Percentiles rank a stretch among this genome's conserved stretches.
Conservation (phyloP, 345 rosid species). For the Luvunga scandens region DNA sequence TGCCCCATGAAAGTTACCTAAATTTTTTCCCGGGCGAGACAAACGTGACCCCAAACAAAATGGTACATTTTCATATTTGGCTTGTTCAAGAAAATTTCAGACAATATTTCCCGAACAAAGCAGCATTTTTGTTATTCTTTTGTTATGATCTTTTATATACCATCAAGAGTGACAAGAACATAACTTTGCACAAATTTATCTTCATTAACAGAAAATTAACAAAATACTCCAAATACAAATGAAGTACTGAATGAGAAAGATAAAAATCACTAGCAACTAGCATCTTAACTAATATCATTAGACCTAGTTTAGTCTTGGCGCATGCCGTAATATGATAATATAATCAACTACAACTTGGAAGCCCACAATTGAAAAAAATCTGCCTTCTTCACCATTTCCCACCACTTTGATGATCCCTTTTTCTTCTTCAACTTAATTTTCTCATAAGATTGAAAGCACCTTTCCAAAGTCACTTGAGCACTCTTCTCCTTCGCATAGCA, state of each 20-base stretch:
- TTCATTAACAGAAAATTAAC: too few species aligned
- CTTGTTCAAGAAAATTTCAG: too few species aligned
- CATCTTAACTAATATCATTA: not conserved
- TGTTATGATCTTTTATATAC: too few species aligned
- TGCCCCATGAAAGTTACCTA: too few species aligned
- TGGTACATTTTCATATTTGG: too few species aligned
- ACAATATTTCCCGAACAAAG: too few species aligned
- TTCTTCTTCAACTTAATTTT: constrained; percentile 16
- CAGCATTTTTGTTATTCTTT: too few species aligned
- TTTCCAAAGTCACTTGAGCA: not conserved
- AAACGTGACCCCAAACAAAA: too few species aligned
- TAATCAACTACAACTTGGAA: constrained; percentile 3
- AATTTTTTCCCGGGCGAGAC: too few species aligned
- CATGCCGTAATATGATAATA: not conserved
- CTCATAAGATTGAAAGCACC: constrained; percentile 19
- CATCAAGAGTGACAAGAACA: too few species aligned
- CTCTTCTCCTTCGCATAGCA: not conserved
- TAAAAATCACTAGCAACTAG: not conserved
- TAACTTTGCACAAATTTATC: too few species aligned
- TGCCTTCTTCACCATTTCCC: constrained; percentile 40
- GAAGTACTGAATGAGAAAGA: not conserved
- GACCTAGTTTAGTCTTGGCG: not conserved
- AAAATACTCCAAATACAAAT: not conserved
- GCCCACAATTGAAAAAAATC: constrained; percentile 30
- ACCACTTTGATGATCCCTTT: constrained; percentile 20